Base-by-base conservation (phyloP, 2,329 filamentous ascomycete genomes). In the Metarhizium guizhouense region DNA sequence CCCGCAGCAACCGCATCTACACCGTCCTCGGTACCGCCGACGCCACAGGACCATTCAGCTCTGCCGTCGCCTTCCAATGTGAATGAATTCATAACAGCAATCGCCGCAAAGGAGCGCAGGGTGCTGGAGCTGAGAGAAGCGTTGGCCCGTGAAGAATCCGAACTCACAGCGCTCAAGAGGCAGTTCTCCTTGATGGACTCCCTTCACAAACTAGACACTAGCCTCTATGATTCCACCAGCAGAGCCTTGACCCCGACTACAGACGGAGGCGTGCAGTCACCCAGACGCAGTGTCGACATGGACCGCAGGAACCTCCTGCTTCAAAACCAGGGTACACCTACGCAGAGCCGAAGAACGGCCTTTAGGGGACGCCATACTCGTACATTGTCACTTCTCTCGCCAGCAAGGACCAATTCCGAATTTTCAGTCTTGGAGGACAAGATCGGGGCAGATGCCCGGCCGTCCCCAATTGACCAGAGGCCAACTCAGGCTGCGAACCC, bases 41-140 rank as follows among this genome's bases (percentile, higher is more conserved):
- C 81, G 1, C 79, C 81, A 2, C 63, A 72, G 47, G 75, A 81
- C 50, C 71, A 72, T 2, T 72, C 76, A 1, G 67, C 63, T 7
- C 55, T 75, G 32, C 64, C 69, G 45, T 75, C 75, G 1, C 79
- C 79, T 1, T 71, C 74, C 42, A 83, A 86, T 58, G 75, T 82
- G 53, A 81, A 79, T 64, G 78, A 85, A 52, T 88, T 96, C 64
- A 85, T 99, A 61, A 92, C 90, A 58, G 88, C 92, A 56, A 87
- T 99, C 64, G 94, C 94, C 48, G 86, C 90, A 14, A 92, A 97
- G 72, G 94, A 99, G 74, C 82, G 94, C 56, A 85, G 84, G 61
- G 93, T 99, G 2, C 74, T 99, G 56, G 94, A 97, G 72, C 76
- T 99, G 53, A 87, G 86, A 57, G 94, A 99, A 69, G 93, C 97